Evolutionary conservation across 176 grass and related monocot species (phyloP).

Genomic region (Thinopyrum elongatum): DNA sequence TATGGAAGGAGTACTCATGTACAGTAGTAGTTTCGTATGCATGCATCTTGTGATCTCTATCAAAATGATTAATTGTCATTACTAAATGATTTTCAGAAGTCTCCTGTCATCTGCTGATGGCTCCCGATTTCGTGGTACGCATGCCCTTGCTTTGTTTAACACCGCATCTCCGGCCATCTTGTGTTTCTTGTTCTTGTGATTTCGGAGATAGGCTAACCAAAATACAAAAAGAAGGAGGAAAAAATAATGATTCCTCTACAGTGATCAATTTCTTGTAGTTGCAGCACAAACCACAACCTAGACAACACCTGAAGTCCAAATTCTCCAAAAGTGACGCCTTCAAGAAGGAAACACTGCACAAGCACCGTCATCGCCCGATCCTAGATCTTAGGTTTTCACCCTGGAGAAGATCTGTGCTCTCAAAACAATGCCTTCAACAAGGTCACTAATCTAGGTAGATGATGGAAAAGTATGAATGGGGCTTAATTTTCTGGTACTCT

Average conservation of each 20-base stretch:
- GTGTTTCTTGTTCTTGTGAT: background rate
- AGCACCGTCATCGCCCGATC: too few relatives aligned
- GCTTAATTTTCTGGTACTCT: background rate
- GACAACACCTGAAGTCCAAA: too few relatives aligned
- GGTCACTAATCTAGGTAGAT: background rate
- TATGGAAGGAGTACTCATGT: background rate
- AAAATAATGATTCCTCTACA: too few relatives aligned
- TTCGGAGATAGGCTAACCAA: background rate
- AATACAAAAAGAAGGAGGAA: too few relatives aligned
- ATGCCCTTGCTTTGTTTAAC: slow-evolving; percentile 15
- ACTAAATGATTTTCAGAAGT: background rate
- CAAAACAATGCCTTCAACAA: too few relatives aligned
- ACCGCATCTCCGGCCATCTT: background rate
- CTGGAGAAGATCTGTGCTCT: too few relatives aligned
- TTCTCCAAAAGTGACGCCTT: too few relatives aligned
- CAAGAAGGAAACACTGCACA: too few relatives aligned
- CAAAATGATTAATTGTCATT: background rate
- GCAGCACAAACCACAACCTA: too few relatives aligned
- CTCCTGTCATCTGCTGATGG: background rate
- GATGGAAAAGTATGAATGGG: background rate
- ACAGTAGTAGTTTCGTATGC: background rate
- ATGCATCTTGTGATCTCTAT: background rate
- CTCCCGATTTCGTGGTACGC: background rate
- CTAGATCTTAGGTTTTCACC: too few relatives aligned
- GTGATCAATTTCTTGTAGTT: too few relatives aligned